Conservation (phyloP, 176 grass and related monocot species). For the Avena sativa region DNA sequence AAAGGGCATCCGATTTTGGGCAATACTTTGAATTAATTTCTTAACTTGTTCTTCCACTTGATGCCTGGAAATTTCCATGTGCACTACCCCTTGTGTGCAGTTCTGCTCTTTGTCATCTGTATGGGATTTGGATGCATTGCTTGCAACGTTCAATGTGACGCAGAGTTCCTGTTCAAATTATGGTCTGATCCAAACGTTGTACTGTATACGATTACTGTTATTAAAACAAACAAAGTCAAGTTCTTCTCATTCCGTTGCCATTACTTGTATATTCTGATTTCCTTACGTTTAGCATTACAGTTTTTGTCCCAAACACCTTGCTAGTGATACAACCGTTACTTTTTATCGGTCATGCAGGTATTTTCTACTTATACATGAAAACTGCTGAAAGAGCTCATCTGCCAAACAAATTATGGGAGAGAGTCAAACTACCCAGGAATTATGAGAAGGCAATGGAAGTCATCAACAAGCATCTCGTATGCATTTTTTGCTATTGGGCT, state of each 20-base stretch:
- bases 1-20: background rate
- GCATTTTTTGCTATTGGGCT: conserved; percentile 23
- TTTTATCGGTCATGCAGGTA: conserved; percentile 52
- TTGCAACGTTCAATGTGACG: background rate
- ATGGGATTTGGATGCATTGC: background rate
- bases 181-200: background rate
- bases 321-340: background rate
- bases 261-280: background rate
- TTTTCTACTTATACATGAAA: conserved; percentile 99
- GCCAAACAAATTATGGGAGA: conserved; percentile 95
- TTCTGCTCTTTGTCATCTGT: background rate
- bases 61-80: background rate
- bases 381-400: conserved; percentile 96
- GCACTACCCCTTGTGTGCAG: background rate
- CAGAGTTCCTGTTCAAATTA: background rate
- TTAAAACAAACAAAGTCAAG: background rate
- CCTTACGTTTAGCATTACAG: background rate
- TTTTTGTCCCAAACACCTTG: background rate
- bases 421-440: conserved; percentile 86
- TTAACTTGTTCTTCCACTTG: background rate
- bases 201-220: background rate
- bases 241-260: background rate
- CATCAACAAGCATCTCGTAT: conserved; percentile 87
- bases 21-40: background rate
- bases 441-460: conserved; percentile 89